Conservation (phyloP, 331 rosid species). For the Malus hybrid region DNA sequence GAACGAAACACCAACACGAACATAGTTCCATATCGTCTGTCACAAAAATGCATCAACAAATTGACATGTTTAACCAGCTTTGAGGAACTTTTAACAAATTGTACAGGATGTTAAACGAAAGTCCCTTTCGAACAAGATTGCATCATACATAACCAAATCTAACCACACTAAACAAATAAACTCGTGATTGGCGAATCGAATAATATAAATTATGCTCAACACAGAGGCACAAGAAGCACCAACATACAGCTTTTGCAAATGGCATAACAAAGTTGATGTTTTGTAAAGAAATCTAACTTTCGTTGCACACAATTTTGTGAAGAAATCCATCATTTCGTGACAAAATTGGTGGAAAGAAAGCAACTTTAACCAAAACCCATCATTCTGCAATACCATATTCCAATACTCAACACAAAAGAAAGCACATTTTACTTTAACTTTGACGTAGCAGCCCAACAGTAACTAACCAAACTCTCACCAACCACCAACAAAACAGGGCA, state of each 20-base stretch:
- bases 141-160: no score
- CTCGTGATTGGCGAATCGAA: neutral
- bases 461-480: no score
- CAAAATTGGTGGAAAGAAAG: no score
- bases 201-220: no score
- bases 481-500: no score
- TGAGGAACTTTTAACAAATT: neutral
- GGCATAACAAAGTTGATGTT: neutral
- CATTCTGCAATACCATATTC: no score
- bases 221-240: neutral
- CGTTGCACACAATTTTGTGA: neutral
- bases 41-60: neutral
- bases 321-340: neutral
- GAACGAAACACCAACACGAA: neutral
- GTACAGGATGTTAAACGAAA: no score
- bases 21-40: neutral
- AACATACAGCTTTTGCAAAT: neutral
- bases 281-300: neutral
- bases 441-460: neutral
- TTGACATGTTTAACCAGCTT: neutral
- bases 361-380: no score
- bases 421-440: neutral
- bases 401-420: neutral
- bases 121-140: no score
- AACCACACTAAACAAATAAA: neutral